These are phyloP conservation scores for Jaapia argillacea DNA, from an alignment of 768 basidiomycete species.

Conservation along the genomic window DNA sequence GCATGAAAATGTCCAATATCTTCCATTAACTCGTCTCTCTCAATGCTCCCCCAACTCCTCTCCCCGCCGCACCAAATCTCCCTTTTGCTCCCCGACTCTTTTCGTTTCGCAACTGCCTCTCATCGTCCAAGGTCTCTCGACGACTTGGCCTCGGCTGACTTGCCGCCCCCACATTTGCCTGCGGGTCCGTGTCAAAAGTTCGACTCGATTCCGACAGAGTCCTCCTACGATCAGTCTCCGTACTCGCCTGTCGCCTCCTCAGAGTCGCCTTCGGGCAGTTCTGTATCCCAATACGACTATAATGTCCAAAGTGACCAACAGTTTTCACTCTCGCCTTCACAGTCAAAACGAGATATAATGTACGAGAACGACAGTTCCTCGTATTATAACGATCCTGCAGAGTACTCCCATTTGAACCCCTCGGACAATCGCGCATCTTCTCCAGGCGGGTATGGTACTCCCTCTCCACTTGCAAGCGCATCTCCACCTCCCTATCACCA, in stretches of 20 bases:
- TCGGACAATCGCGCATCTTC: not conserved
- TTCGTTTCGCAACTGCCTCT: not conserved
- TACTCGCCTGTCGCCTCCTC: not conserved
- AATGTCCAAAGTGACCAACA: not conserved
- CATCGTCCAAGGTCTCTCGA: not conserved
- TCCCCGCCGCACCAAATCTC: no score
- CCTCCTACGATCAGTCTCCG: not conserved
- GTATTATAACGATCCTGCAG: not conserved
- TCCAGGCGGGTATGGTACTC: not conserved
- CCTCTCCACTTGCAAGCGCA: not conserved
- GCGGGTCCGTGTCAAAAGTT: not conserved
- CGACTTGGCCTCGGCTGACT: not conserved
- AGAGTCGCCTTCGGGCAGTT: not conserved
- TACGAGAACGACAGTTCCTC: not conserved
- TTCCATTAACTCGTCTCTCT: no score
- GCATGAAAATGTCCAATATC: no score
- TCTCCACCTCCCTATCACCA: not conserved
- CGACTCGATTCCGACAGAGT: not conserved
- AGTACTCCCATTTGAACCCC: not conserved
- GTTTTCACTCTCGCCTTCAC: not conserved
- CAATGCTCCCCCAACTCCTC: no score
- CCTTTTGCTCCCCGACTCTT: not conserved
- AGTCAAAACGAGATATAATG: not conserved
- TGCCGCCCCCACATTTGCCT: not conserved
- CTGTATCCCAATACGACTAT: not conserved